Evolutionary conservation across 495 filamentous ascomycete species (phyloP).

Genomic region (Penicillium daleae): DNA sequence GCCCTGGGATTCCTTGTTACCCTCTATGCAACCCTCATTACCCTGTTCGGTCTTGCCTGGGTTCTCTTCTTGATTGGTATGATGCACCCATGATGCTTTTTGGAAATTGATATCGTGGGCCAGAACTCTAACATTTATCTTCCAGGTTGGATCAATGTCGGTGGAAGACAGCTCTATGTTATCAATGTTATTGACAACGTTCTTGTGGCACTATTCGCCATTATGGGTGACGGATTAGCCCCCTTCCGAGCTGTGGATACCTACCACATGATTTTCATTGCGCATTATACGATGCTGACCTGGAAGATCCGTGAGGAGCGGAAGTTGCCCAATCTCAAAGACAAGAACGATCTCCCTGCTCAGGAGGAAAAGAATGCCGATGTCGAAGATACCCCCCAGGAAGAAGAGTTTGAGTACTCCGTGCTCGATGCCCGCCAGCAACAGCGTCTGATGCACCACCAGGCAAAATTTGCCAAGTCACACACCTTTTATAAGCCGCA

Average conservation of each 20-base stretch:
- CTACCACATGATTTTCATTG: slow-evolving; percentile 78
- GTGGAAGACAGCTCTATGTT: slow-evolving; percentile 65
- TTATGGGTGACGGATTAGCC: slow-evolving; percentile 76
- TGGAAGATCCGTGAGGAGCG: slow-evolving; percentile 70
- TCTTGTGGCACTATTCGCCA: slow-evolving; percentile 74
- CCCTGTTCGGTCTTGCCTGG: slow-evolving; percentile 80
- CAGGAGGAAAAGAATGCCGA: slow-evolving; percentile 51
- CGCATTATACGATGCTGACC: slow-evolving; percentile 67
- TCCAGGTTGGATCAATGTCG: slow-evolving; percentile 78
- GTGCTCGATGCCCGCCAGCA: slow-evolving; percentile 68
- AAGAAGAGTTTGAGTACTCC: slow-evolving; percentile 53
- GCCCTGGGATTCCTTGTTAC: slow-evolving; percentile 76
- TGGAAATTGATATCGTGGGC: background rate
- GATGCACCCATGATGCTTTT: background rate
- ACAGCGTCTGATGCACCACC: slow-evolving; percentile 66
- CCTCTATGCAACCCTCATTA: slow-evolving; percentile 79
- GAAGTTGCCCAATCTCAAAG: slow-evolving; percentile 62
- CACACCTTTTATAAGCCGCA: slow-evolving; percentile 88
- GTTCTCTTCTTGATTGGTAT: slow-evolving; percentile 78
- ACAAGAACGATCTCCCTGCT: slow-evolving; percentile 72
- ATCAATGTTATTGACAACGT: slow-evolving; percentile 79
- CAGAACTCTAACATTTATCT: background rate
- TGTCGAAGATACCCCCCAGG: slow-evolving; percentile 43
- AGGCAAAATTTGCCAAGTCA: slow-evolving; percentile 71
- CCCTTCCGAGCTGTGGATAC: slow-evolving; percentile 79